Evolutionary conservation across 1,284 basidiomycete species (phyloP), one percentile per base, ranked within the genome.

Genomic region (Cryptococcus amylolentus): DNA sequence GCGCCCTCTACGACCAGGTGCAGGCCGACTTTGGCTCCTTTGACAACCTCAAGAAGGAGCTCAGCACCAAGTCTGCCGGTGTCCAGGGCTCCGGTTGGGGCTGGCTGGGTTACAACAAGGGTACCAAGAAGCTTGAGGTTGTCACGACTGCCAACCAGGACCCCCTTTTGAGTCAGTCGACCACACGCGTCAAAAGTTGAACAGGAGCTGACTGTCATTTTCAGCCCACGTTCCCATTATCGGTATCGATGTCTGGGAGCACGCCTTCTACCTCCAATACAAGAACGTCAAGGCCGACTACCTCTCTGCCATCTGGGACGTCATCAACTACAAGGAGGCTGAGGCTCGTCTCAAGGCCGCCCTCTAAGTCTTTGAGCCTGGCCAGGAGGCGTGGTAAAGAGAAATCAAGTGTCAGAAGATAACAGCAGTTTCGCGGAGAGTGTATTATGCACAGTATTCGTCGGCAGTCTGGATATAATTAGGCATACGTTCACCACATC

Each of bases 1-100:
- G 93, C 26, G 80, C 85, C 13, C 83, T 98, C 61, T 90, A 89
- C 79, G 79, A 84, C 52, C 88, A 90, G 49, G 85, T 98, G 75
- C 82, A 88, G 65, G 81, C 84, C 56, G 86, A 88, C 68, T 98
- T 94, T 77, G 93, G 92, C 53, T 86, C 86, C 13, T 78, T 97
- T 56, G 87, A 88, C 54, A 80, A 79, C 62, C 80, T 88, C 77
- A 86, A 84, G 75, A 87, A 88, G 61, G 83, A 84, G 64, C 84
- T 98, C 77, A 97, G 94, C 79, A 77, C 91, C 28, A 84, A 84
- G 64, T 94, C 95, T n/a, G 89, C 89, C 46, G 91, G 83, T 54
- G 88, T 99, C 65, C 95, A 99, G 80, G 96, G 95, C 47, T 93
- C 89, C 62, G 96, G 95, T 20, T 98, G 95, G 96, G 94, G 92